These are phyloP conservation scores for Colletotrichum echinochloae DNA, from an alignment of 2,329 filamentous ascomycete genomes.

Conservation along the genomic window DNA sequence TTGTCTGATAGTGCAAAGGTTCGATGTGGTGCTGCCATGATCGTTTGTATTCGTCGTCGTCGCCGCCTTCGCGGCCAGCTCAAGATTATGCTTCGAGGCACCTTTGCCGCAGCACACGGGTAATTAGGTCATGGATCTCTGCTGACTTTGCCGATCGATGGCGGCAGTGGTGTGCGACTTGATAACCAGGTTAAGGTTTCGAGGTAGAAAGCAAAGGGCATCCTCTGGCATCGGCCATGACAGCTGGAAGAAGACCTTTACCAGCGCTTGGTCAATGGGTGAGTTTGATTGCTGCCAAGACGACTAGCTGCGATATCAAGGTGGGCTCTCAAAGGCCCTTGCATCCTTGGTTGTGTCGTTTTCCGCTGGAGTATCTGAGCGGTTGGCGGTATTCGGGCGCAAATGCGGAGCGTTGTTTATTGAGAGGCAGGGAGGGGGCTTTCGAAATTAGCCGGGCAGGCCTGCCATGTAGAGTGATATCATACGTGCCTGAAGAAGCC, in stretches of 20 bases:
- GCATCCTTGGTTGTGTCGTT: neutral
- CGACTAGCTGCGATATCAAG: neutral
- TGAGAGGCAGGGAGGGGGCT: neutral
- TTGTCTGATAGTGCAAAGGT: neutral
- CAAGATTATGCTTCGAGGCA: neutral
- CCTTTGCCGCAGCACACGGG: slow-evolving; percentile 6
- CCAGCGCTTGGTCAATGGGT: neutral
- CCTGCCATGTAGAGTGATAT: slow-evolving; percentile 28
- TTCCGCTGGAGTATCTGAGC: slow-evolving; percentile 1
- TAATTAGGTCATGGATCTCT: slow-evolving; percentile 1
- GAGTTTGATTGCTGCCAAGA: slow-evolving; percentile 12
- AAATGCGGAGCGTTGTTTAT: slow-evolving; percentile 3
- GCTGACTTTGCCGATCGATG: slow-evolving; percentile 16
- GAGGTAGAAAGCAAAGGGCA: neutral
- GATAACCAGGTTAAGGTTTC: neutral
- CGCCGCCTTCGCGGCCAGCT: slow-evolving; percentile 8
- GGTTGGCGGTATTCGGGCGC: slow-evolving; percentile 7
- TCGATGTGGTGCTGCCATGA: neutral
- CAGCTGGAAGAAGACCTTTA: neutral
- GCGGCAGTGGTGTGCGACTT: neutral
- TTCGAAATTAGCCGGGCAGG: slow-evolving; percentile 5
- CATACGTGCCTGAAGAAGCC: slow-evolving; percentile 1
- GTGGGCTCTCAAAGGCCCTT: slow-evolving; percentile 5
- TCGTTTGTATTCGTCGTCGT: neutral
- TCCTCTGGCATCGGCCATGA: neutral